Evolutionary conservation across 495 filamentous ascomycete species (phyloP), one percentile per base, ranked within the genome.

Genomic region (Evernia prunastri): DNA sequence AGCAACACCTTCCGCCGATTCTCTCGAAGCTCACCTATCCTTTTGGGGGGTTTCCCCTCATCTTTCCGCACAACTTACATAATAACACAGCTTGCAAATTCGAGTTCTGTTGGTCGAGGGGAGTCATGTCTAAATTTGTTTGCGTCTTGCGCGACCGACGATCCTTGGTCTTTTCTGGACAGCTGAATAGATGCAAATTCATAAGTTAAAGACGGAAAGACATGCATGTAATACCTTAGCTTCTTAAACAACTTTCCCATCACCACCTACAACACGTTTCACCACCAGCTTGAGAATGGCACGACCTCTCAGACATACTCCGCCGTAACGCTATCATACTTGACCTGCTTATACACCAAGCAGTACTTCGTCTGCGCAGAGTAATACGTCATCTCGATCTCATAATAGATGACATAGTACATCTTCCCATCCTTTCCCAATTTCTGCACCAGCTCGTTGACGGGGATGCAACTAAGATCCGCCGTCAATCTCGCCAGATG

Each of bases 331-430:
- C 61, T 66, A 33, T 68, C 71, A 61, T 74, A 69, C 37, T 73
- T 67, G 23, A 70, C 67, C 12, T 61, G 67, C 37, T 71, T 65
- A 33, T 73, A 73, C 54, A 71, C 71, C 36, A 73, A 60, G 8
- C 67, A 62, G 36, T 73, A 72, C 51, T 70, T 69, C 29, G 68
- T 72, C 60, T 70, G 66, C 5, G 71, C 73, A 18, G 66, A 69
- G 57, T 70, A 70, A 27, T 71, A 74, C 7, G 66, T 66, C 47
- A 72, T 72, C 35, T 70, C 68, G 27, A 76, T 72, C 13, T 73
- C 35, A 47, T 60, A 74, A 3, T 66, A 29, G 31, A 76, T 59
- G 49, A 68, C 66, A 56, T 70, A 72, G 57, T 74, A 75, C 12
- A 49, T 23, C 47, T 68, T 60, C 2, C 66, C 56, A 61, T 76